These are phyloP conservation scores for Cucumis variabilis DNA, from an alignment of 331 rosid genomes.

Conservation along the genomic window DNA sequence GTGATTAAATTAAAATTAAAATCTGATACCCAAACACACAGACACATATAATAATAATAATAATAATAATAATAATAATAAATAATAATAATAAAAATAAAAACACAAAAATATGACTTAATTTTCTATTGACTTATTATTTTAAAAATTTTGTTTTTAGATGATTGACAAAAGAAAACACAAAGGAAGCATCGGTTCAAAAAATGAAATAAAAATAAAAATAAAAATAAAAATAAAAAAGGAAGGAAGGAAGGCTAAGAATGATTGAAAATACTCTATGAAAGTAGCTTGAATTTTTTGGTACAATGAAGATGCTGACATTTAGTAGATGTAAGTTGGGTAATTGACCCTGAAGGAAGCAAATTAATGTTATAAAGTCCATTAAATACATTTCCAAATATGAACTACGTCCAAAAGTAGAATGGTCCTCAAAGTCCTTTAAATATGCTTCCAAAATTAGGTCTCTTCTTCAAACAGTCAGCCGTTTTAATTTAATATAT, in stretches of 20 bases:
- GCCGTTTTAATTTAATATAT: too few relatives aligned
- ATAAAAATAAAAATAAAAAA: too few relatives aligned
- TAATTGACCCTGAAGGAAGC: background rate
- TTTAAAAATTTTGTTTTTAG: background rate
- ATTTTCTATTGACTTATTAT: too few relatives aligned
- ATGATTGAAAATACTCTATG: background rate
- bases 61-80: too few relatives aligned
- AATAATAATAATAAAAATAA: too few relatives aligned
- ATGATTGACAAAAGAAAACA: background rate
- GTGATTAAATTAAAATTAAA: too few relatives aligned
- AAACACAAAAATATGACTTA: too few relatives aligned
- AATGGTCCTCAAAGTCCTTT: background rate
- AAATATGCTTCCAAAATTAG: background rate
- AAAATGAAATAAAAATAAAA: too few relatives aligned
- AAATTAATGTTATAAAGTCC: background rate
- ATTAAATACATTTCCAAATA: too few relatives aligned
- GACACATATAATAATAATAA: too few relatives aligned
- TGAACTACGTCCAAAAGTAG: background rate
- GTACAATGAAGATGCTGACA: background rate
- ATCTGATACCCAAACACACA: background rate
- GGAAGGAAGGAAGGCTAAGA: background rate
- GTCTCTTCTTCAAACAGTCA: background rate
- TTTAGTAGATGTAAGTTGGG: background rate
- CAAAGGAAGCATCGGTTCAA: background rate
- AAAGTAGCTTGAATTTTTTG: background rate